phyloP scores from a whole-genome alignment of 345 rosid species.

The Salix purpurea region DNA sequence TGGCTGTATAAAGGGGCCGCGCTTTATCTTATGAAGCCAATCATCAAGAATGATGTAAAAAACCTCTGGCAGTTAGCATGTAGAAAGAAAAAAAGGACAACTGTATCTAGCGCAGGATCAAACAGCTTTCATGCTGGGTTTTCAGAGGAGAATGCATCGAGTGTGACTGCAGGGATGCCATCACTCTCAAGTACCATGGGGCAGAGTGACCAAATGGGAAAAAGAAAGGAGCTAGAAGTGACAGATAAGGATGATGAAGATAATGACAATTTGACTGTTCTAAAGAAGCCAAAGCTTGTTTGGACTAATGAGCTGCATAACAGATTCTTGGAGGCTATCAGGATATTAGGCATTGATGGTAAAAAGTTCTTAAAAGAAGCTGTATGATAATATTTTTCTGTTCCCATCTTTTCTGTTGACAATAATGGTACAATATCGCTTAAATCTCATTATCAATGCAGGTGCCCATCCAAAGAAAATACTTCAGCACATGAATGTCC shows the following conservation, averaged over 20 bases:
- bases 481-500: conserved; percentile 42
- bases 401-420: neutral
- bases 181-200: neutral
- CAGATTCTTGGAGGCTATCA: conserved; percentile 37
- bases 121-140: neutral
- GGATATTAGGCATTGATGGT: conserved; percentile 38
- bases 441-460: conserved; percentile 7
- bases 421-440: neutral
- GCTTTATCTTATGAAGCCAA: conserved; percentile 42
- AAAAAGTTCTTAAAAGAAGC: conserved; percentile 9
- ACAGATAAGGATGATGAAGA: conserved; percentile 12
- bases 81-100: conserved; percentile 9
- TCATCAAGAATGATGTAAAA: conserved; percentile 24
- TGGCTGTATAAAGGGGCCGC: conserved; percentile 43
- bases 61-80: conserved; percentile 44
- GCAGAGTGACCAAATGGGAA: conserved; percentile 3
- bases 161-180: conserved; percentile 15
- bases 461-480: conserved; percentile 48
- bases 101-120: neutral
- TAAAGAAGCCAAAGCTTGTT: conserved; percentile 40
- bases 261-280: neutral
- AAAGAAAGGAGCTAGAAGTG: conserved; percentile 26
- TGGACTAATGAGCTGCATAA: conserved; percentile 43
- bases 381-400: neutral
- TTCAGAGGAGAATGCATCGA: conserved; percentile 2